Evolutionary conservation across 2,329 filamentous ascomycete genomes (phyloP).

Genomic region (Aspergillus sp.): DNA sequence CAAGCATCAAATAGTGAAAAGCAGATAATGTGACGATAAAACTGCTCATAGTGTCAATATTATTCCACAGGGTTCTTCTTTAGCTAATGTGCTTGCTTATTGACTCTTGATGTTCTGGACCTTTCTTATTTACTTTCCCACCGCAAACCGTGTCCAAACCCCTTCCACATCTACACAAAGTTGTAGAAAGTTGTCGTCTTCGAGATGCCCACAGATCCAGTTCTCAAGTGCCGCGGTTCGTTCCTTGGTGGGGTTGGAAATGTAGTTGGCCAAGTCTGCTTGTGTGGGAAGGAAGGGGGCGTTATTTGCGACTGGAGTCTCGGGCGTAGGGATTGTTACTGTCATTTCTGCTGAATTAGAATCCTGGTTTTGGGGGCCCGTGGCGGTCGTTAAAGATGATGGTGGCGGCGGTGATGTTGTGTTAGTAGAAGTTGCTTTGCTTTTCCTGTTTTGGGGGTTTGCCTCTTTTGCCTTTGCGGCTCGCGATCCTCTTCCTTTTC

Average conservation of each 20-base stretch:
- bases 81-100: background rate
- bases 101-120: background rate
- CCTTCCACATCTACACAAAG: slow-evolving; percentile 43
- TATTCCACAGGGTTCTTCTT: background rate
- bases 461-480: background rate
- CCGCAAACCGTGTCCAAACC: slow-evolving; percentile 41
- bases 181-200: slow-evolving; percentile 41
- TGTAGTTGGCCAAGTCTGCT: slow-evolving; percentile 33
- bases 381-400: background rate
- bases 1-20: background rate
- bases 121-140: slow-evolving; percentile 26
- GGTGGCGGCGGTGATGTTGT: background rate
- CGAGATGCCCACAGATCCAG: slow-evolving; percentile 44
- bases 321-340: background rate
- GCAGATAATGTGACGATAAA: background rate
- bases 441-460: background rate
- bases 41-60: background rate
- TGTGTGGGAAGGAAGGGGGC: background rate
- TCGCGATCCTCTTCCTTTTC: background rate
- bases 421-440: no score
- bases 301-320: background rate
- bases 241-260: slow-evolving; percentile 30
- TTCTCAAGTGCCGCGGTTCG: slow-evolving; percentile 35
- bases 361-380: background rate
- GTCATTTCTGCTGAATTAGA: background rate